A percentile compares a stretch with the other conserved stretches of the same genome.
phyloP scores from a whole-genome alignment of 164 flowering plant genomes.

The Berberis vulgaris region DNA sequence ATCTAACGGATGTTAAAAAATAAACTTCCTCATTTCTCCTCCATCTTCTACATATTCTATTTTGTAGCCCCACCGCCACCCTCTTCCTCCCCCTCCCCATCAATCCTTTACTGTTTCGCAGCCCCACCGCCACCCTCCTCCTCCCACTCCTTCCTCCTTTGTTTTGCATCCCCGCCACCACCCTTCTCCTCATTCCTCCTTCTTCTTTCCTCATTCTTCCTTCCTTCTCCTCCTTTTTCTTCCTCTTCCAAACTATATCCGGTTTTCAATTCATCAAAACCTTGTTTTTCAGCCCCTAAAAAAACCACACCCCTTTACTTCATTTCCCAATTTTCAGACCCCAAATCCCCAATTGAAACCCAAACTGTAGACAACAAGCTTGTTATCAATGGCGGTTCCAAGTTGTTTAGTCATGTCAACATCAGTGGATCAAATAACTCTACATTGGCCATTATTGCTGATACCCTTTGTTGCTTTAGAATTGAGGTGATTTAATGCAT shows the following conservation, averaged over 20 bases:
- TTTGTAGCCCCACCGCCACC: no score
- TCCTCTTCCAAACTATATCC: conserved; percentile 3
- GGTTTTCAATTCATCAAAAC: not conserved
- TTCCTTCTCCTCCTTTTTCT: no score
- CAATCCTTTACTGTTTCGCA: no score
- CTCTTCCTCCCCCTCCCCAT: no score
- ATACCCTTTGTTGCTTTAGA: conserved; percentile 40
- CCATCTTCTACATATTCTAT: no score
- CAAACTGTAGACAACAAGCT: conserved; percentile 13
- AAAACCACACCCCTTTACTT: not conserved
- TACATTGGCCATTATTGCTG: conserved; percentile 35
- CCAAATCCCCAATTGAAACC: not conserved
- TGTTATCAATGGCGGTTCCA: conserved; percentile 23
- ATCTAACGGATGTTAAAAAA: no score
- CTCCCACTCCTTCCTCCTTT: no score
- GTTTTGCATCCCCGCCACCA: no score
- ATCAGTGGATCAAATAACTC: conserved; percentile 56
- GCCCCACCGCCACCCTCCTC: no score
- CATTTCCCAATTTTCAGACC: not conserved
- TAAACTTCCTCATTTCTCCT: no score
- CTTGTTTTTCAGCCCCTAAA: not conserved
- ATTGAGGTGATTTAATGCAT: conserved; percentile 11
- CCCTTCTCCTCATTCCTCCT: no score
- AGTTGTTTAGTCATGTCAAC: conserved; percentile 35
- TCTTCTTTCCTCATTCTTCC: no score